Conservation (phyloP, 495 filamentous ascomycete genomes). For the Filosporella fistucella region DNA sequence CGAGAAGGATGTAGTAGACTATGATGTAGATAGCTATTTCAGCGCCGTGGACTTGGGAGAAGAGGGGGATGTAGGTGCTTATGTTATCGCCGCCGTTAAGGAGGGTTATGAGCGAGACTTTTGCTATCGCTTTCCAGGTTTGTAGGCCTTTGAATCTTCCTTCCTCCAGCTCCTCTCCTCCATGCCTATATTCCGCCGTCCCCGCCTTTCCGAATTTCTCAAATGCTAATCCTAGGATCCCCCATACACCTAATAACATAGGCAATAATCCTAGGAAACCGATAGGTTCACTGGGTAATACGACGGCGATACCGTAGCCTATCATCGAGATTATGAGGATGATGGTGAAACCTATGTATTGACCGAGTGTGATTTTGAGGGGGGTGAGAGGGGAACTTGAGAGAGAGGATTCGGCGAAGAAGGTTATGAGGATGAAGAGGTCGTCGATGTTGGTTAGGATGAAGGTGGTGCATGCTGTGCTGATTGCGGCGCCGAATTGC, state of each 20-base stretch:
- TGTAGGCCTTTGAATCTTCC: no score
- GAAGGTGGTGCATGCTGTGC: slow-evolving; percentile 19
- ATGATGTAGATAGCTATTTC: slow-evolving; percentile 18
- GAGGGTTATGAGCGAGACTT: slow-evolving; percentile 11
- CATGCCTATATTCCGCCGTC: no score
- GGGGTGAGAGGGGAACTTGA: slow-evolving; percentile 7
- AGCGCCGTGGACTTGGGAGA: slow-evolving; percentile 18
- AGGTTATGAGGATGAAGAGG: slow-evolving; percentile 18
- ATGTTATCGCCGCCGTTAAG: slow-evolving; percentile 20
- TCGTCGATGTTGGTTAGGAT: slow-evolving; percentile 22
- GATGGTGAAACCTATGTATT: slow-evolving; percentile 18
- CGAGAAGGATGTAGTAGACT: slow-evolving; percentile 17
- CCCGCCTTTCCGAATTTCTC: neutral
- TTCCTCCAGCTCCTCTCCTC: no score
- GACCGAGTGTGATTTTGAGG: slow-evolving; percentile 17
- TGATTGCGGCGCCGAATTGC: slow-evolving; percentile 14
- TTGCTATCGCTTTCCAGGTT: slow-evolving; percentile 11
- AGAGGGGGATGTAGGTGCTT: slow-evolving; percentile 16
- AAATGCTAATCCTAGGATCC: slow-evolving; percentile 1
- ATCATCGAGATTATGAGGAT: slow-evolving; percentile 18
- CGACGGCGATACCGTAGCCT: slow-evolving; percentile 14
- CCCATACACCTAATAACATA: slow-evolving; percentile 8
- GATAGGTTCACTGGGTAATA: slow-evolving; percentile 13
- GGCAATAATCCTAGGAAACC: slow-evolving; percentile 9
- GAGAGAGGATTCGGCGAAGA: slow-evolving; percentile 18